These are phyloP conservation scores for Cinnamomum chago DNA, from an alignment of 164 flowering plant genomes.

Conservation along the genomic window DNA sequence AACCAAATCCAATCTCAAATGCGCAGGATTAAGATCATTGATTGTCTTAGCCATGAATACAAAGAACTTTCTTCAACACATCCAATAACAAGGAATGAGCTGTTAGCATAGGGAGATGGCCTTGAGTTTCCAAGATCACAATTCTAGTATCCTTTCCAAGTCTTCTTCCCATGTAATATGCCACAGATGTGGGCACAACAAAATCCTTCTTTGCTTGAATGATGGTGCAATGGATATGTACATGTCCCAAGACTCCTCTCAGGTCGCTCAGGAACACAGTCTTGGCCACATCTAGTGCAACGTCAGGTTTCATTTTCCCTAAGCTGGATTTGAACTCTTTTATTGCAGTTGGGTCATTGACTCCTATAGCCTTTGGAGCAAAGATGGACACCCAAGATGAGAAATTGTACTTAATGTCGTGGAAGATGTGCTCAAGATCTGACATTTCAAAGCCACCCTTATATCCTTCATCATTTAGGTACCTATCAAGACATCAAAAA, in stretches of 20 bases:
- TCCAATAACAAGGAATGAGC: slow-evolving; percentile 22
- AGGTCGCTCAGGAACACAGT: slow-evolving; percentile 30
- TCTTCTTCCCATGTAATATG: slow-evolving; percentile 27
- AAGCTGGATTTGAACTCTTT: slow-evolving; percentile 21
- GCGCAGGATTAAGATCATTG: too few species aligned
- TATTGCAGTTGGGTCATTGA: slow-evolving; percentile 17
- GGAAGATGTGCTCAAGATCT: slow-evolving; percentile 16
- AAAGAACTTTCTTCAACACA: slow-evolving; percentile 19
- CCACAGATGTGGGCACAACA: slow-evolving; percentile 29
- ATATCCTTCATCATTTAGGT: slow-evolving; percentile 27
- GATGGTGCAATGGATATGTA: slow-evolving; percentile 32
- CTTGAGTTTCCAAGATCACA: slow-evolving; percentile 27
- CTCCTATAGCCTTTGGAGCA: slow-evolving; percentile 24
- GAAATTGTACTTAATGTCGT: slow-evolving; percentile 21
- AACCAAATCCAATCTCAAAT: too few species aligned
- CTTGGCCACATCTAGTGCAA: slow-evolving; percentile 22
- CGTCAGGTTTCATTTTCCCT: slow-evolving; percentile 30
- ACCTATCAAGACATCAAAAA: slow-evolving; percentile 17
- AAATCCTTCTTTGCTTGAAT: slow-evolving; percentile 30
- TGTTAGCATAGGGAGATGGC: slow-evolving; percentile 43
- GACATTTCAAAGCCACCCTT: slow-evolving; percentile 31
- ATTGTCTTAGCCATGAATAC: neutral
- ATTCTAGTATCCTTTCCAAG: slow-evolving; percentile 24
- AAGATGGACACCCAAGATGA: slow-evolving; percentile 25
- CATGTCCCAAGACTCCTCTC: slow-evolving; percentile 19